Base-by-base conservation (phyloP, 805 yeast species). In the Saccharomyces paradoxus region DNA sequence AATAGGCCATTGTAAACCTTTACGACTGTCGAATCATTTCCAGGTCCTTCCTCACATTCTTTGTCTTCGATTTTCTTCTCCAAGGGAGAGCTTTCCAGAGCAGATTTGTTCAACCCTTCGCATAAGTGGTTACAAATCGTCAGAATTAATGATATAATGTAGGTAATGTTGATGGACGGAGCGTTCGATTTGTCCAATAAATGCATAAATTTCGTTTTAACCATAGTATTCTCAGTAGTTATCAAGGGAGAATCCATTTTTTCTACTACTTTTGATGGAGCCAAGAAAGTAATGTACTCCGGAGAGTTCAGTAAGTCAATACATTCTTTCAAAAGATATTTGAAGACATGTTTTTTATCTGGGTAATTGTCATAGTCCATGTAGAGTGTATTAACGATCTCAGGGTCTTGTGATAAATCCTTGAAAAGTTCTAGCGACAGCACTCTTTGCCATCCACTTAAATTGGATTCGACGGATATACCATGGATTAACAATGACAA, bases 131-230 rank as follows among this genome's bases (percentile, higher is more conserved):
- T 76, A 2, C 84, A 61, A 41, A 84, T 76, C 14, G 75, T 74
- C 50, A 83, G 71, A 0, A 87, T 76, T 32, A 92, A 74, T 65
- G 75, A 80, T 50, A 81, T 72, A 1, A 81, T 68, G 55, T 94
- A 91, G 0, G 85, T 78, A 5, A 74, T 74, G 1, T 94, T 87
- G 1, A 77, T 71, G 0, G 74, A 63, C 0, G 97, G 97, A 0
- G 96, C 84, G 28, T 87, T 95, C 0, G 73, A 61, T 63, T 90
- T 90, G 65, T 92, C 98, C 26, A 94, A 75, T 52, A 84, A 79
- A 54, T 92, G 97, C 30, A 91, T 74, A 54, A 82, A 78, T 13
- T 82, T 72, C 0, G 84, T 74, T 59, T 82, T 80, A 49, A 79
- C 69, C 2, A 74, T 64, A 0, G 87, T 79, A 10, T 66, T 67